phyloP scores from a whole-genome alignment of 2,329 filamentous ascomycete species.

The Talaromyces atroroseus region DNA sequence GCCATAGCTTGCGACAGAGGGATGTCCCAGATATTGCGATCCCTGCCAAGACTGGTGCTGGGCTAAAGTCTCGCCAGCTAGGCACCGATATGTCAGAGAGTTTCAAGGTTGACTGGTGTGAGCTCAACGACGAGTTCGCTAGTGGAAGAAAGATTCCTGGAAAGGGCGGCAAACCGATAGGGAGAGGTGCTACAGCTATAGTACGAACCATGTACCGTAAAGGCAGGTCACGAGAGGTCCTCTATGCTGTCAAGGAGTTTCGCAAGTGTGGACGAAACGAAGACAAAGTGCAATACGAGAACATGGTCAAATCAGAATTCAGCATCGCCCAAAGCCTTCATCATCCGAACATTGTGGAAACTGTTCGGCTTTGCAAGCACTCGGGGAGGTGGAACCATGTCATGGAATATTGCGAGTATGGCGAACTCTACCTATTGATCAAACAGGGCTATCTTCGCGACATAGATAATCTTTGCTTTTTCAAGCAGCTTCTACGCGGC shows the following conservation, averaged over 20 bases:
- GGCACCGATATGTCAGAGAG: conserved; percentile 69
- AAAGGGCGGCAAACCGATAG: conserved; percentile 67
- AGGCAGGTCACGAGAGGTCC: conserved; percentile 52
- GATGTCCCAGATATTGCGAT: conserved; percentile 37
- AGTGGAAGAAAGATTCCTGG: conserved; percentile 66
- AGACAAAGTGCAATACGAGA: conserved; percentile 67
- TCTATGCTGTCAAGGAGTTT: conserved; percentile 82
- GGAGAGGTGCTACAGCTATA: conserved; percentile 76
- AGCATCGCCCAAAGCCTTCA: conserved; percentile 79
- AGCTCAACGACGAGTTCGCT: conserved; percentile 65
- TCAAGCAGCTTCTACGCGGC: conserved; percentile 82
- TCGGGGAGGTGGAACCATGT: conserved; percentile 79
- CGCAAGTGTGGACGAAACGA: conserved; percentile 66
- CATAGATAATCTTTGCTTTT: conserved; percentile 72
- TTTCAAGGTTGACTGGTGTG: conserved; percentile 64
- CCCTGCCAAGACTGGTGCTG: conserved; percentile 64
- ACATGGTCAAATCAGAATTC: conserved; percentile 88
- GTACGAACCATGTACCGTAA: conserved; percentile 75
- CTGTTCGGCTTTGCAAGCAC: conserved; percentile 68
- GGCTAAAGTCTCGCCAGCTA: conserved; percentile 71
- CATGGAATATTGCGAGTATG: conserved; percentile 84
- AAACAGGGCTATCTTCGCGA: conserved; percentile 63
- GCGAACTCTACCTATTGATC: conserved; percentile 72
- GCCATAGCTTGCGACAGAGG: conserved; percentile 18
- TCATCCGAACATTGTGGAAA: conserved; percentile 83